Conservation (phyloP, 768 basidiomycete genomes). For the Phylloporus sp. region DNA sequence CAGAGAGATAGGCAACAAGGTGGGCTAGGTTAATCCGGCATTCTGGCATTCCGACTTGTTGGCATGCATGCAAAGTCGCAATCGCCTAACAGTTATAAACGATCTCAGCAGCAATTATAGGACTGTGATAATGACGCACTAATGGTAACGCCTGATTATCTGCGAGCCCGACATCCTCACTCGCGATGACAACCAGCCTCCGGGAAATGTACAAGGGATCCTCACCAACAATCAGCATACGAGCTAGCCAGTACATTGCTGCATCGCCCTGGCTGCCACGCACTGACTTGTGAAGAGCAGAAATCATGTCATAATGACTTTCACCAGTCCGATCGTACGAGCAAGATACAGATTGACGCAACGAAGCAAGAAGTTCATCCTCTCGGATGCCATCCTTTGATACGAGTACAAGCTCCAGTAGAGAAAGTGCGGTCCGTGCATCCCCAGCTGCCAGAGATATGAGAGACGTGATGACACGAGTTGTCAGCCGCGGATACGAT, state of each 20-base stretch:
- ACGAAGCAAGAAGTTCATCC: slow-evolving; percentile 46
- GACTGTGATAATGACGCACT: slow-evolving; percentile 34
- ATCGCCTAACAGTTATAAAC: slow-evolving; percentile 45
- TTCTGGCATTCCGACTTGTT: slow-evolving; percentile 76
- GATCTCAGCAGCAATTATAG: slow-evolving; percentile 9
- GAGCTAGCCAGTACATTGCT: slow-evolving; percentile 85
- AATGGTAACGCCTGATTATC: slow-evolving; percentile 74
- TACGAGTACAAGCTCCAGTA: slow-evolving; percentile 65
- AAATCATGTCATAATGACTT: slow-evolving; percentile 76
- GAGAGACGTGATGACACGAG: slow-evolving; percentile 46
- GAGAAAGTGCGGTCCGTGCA: slow-evolving; percentile 72
- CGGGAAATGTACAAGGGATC: slow-evolving; percentile 76
- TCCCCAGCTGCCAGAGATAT: slow-evolving; percentile 61
- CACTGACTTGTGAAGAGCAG: slow-evolving; percentile 79
- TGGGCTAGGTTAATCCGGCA: slow-evolving; percentile 78
- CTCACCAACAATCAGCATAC: slow-evolving; percentile 78
- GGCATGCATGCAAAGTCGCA: slow-evolving; percentile 61
- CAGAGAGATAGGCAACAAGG: slow-evolving; percentile 72
- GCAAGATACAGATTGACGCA: slow-evolving; percentile 60
- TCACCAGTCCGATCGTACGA: slow-evolving; percentile 78
- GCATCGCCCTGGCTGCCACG: slow-evolving; percentile 74
- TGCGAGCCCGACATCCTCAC: slow-evolving; percentile 82
- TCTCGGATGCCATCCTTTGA: slow-evolving; percentile 41
- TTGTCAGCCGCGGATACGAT: slow-evolving; percentile 40
- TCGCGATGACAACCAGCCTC: slow-evolving; percentile 74